These are phyloP conservation scores for Boletus huronensis DNA, from an alignment of 768 basidiomycete species.

Conservation along the genomic window DNA sequence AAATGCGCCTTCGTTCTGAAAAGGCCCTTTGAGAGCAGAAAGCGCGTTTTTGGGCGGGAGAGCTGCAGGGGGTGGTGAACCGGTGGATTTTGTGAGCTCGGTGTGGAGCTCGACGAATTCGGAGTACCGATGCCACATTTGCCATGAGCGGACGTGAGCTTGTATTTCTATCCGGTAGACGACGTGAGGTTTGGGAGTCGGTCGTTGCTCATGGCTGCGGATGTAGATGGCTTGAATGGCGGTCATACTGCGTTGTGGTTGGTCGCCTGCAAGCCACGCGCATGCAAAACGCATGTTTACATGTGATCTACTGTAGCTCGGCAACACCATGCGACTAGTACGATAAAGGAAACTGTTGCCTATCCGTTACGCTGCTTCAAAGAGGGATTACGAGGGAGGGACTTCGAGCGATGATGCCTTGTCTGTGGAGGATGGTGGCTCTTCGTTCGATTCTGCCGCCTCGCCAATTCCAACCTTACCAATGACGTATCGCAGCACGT, in stretches of 20 bases:
- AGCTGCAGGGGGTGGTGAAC: slow-evolving; percentile 70
- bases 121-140: slow-evolving; percentile 91
- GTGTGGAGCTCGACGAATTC: slow-evolving; percentile 88
- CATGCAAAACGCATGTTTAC: slow-evolving; percentile 4
- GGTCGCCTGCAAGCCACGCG: not conserved
- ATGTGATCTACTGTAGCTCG: slow-evolving; percentile 13
- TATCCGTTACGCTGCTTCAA: not conserved
- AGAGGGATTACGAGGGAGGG: slow-evolving; percentile 10
- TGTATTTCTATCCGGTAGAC: slow-evolving; percentile 83
- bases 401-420: slow-evolving; percentile 18
- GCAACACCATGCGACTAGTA: slow-evolving; percentile 3
- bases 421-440: slow-evolving; percentile 12
- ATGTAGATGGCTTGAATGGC: slow-evolving; percentile 77
- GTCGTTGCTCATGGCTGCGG: slow-evolving; percentile 63
- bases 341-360: not conserved
- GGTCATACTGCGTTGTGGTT: slow-evolving; percentile 43
- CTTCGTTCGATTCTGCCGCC: slow-evolving; percentile 36
- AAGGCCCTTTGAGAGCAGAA: slow-evolving; percentile 57
- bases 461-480: slow-evolving; percentile 56
- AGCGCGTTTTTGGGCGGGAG: slow-evolving; percentile 85
- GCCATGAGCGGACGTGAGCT: slow-evolving; percentile 89
- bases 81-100: slow-evolving; percentile 76
- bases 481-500: slow-evolving; percentile 82
- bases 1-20: slow-evolving; percentile 49
- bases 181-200: slow-evolving; percentile 69